Evolutionary conservation across 805 yeast species (phyloP), one percentile per base, ranked within the genome.

Genomic region (Starmera caribaea): DNA sequence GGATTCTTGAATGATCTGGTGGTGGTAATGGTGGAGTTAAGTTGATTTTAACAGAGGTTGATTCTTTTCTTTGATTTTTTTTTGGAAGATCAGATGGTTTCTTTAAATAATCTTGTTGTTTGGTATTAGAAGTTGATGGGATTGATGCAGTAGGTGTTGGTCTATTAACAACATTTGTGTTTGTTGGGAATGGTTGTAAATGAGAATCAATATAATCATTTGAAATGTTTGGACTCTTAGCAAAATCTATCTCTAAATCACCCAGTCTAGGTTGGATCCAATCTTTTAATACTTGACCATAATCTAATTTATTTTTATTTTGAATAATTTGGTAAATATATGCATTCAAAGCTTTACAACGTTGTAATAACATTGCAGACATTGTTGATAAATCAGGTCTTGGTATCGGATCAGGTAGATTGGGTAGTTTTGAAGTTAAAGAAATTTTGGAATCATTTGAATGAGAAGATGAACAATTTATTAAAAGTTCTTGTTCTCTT

Each of bases 391-490:
- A 40, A 28, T 58, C 60, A 4, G 64, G 64, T 44, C 62, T 51
- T 46, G 71, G 68, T n/a, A 71, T 62, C 9, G 74, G 73, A 36
- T 65, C 70, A 15, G 76, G 77, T 28, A 73, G 46, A 26, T 51
- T 52, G 16, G 77, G 76, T 13, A 71, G 41, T 24, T 40, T 49
- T 13, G 36, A 40, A 21, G 26, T 21, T 21, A 21, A 21, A 5
- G 6, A 21, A 21, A 3, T 21, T 21, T 21, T 21, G 26, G 8
- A 7, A 16, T 44, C 42, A 16, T 32, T 38, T 10, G 34, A 35
- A 2, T 38, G 38, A 9, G 37, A 38, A n/a, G 41, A 21, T 17
- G 41, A 44, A 4, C 42, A 32, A 13, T 41, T 40, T 5, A 21
- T 7, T 9, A 21, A 21, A 7, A 21, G 8, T 21, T 21, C 26